Evolutionary conservation across 202 grass and related monocot species (phyloP).

Genomic region (Panicum virgatum): DNA sequence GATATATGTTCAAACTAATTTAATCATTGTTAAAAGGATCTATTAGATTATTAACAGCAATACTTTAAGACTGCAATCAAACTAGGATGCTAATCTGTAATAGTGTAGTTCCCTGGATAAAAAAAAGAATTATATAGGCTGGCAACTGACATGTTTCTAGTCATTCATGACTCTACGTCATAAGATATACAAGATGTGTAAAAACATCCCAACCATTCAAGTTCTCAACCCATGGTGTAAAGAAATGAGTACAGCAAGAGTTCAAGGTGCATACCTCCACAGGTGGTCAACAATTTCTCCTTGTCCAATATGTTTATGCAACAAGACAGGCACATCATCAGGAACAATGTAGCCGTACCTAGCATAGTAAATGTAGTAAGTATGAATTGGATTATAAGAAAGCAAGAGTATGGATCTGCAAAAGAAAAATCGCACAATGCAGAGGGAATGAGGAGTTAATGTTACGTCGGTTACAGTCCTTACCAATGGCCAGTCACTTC

Average conservation of each 20-base stretch:
- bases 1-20: not conserved
- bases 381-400: not conserved
- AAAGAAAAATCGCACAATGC: slow-evolving; percentile 2
- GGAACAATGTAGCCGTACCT: slow-evolving; percentile 98
- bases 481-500: slow-evolving; percentile 93
- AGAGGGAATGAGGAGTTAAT: slow-evolving; percentile 1
- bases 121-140: not conserved
- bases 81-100: too few species aligned
- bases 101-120: not conserved
- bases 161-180: slow-evolving; percentile 20
- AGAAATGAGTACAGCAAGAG: slow-evolving; percentile 7
- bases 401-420: not conserved
- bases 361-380: slow-evolving; percentile 48
- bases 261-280: slow-evolving; percentile 70
- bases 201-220: not conserved
- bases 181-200: not conserved
- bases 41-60: not conserved
- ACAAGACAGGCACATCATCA: slow-evolving; percentile 82
- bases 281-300: slow-evolving; percentile 80
- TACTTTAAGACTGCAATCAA: not conserved
- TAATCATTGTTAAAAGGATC: not conserved
- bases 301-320: slow-evolving; percentile 77
- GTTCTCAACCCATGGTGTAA: slow-evolving; percentile 3
- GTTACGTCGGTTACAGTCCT: slow-evolving; percentile 28
- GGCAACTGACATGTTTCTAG: not conserved